Conservation (phyloP, 78 protist species). For the Speleostelium caveatum region DNA sequence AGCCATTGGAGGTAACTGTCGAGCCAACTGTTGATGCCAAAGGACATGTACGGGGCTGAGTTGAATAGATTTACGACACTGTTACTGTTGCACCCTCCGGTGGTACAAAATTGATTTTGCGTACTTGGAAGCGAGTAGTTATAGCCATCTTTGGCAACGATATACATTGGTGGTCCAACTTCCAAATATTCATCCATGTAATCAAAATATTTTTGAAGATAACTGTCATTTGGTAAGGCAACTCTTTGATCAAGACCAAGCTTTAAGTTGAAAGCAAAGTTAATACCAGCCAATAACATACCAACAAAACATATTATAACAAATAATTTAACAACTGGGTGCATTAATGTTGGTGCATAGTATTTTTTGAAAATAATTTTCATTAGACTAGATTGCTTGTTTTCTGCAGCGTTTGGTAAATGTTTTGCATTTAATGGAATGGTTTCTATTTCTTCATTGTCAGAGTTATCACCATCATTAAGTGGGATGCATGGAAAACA, state of each 20-base stretch:
- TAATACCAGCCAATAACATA: slow-evolving; percentile 9
- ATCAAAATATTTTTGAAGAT: slow-evolving; percentile 76
- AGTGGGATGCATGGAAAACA: slow-evolving; percentile 75
- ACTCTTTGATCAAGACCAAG: slow-evolving; percentile 85
- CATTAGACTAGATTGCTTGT: slow-evolving; percentile 20
- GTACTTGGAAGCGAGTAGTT: neutral
- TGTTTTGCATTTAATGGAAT: too few relatives aligned
- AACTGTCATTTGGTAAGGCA: slow-evolving; percentile 85
- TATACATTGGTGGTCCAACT: slow-evolving; percentile 87
- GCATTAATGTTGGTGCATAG: slow-evolving; percentile 52
- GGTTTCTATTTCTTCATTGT: slow-evolving; percentile 35
- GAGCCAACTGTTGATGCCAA: slow-evolving; percentile 58
- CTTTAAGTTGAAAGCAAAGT: slow-evolving; percentile 24
- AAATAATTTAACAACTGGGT: slow-evolving; percentile 46
- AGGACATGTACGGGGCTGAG: slow-evolving; percentile 29
- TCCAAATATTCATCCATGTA: slow-evolving; percentile 32
- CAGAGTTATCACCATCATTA: slow-evolving; percentile 44
- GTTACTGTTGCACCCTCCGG: slow-evolving; percentile 33
- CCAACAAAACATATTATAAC: slow-evolving; percentile 27
- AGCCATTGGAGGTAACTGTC: slow-evolving; percentile 42
- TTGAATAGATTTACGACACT: slow-evolving; percentile 46
- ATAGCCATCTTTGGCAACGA: slow-evolving; percentile 72
- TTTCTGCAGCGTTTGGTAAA: too few relatives aligned
- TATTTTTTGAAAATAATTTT: slow-evolving; percentile 27
- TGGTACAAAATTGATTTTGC: slow-evolving; percentile 34